Evolutionary conservation across 2,329 filamentous ascomycete genomes (phyloP).

Genomic region (Akanthomyces muscarius): DNA sequence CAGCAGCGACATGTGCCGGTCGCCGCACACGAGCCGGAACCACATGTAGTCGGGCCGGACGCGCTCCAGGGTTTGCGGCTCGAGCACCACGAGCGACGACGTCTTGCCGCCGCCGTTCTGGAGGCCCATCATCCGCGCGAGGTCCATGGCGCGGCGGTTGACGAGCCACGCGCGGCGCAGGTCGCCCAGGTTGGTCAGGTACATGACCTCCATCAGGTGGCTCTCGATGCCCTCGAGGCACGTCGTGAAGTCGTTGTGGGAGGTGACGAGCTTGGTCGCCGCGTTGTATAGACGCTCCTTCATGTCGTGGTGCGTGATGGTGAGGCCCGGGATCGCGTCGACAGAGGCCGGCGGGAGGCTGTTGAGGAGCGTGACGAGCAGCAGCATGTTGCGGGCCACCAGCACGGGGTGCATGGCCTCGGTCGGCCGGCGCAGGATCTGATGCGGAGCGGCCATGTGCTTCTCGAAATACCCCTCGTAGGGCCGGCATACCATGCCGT

Average conservation of each 20-base stretch:
- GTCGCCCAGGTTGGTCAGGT: constrained; percentile 43
- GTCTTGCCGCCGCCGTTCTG: constrained; percentile 19
- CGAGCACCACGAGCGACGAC: neutral
- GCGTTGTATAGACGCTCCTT: neutral
- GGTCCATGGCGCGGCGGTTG: constrained; percentile 40
- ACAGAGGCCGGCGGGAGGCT: constrained; percentile 20
- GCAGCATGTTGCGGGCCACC: constrained; percentile 39
- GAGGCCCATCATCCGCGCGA: constrained; percentile 41
- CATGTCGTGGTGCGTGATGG: constrained; percentile 14
- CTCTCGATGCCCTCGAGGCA: constrained; percentile 47
- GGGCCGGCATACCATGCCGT: constrained; percentile 34
- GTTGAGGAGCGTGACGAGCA: constrained; percentile 36
- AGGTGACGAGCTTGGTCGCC: constrained; percentile 11
- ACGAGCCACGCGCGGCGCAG: constrained; percentile 43
- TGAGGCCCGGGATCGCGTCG: constrained; percentile 15
- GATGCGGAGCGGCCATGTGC: constrained; percentile 23
- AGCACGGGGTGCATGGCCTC: constrained; percentile 35
- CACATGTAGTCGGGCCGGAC: constrained; percentile 38
- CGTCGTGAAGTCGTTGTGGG: constrained; percentile 42
- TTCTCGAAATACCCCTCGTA: constrained; percentile 24
- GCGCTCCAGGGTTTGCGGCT: constrained; percentile 22
- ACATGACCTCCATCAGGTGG: constrained; percentile 45
- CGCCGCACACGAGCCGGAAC: constrained; percentile 42
- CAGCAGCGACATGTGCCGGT: constrained; percentile 46
- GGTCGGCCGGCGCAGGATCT: constrained; percentile 28